Base-by-base conservation (phyloP, 2,329 filamentous ascomycete species). In the Dactylellina sp. region DNA sequence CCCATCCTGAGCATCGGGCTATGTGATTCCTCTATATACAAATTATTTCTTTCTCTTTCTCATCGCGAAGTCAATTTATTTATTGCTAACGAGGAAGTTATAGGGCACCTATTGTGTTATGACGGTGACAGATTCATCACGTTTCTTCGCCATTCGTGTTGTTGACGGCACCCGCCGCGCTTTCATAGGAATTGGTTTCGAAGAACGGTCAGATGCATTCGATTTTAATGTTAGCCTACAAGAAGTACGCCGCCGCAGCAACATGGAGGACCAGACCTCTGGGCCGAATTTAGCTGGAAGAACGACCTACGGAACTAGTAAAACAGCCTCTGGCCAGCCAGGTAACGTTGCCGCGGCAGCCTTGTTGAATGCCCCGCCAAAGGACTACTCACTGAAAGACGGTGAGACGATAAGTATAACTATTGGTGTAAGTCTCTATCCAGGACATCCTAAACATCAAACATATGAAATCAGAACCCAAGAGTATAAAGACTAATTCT, bases 371-470 rank as follows among this genome's bases (percentile, higher is more conserved):
- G 60, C 52, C 14, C 60, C 60, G 16, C 60, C 68, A 82, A 87
- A 86, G 76, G 92, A 96, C 79, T 93, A 92, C 79, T 93, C 91
- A 78, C 81, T 97, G 76, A 96, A 96, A 81, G 92, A 93, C 72
- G 92, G 92, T 9, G 90, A 97, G 84, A 96, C 91, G 16, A 96
- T 96, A 77, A 92, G 89, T 22, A 89, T 96, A 76, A 91, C 91
- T 80, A 85, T 95, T 57, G 88, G 87, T 2, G 87, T 88, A 20
- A 86, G 84, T 42, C 35, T 56, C 50, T 14, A 12, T 39, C 12
- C 11, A 39, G 11, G 11, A 12, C 37, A 4, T 40, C 37, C 5
- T 16, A 14, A 4, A 14, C 14, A 5, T 40, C 37, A 12, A 12
- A 14, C 12, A 16, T 7, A 16, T 40, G n/a, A 40, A 40, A 32